Conservation (phyloP, 257 asterid genomes). For the Verbena officinalis region DNA sequence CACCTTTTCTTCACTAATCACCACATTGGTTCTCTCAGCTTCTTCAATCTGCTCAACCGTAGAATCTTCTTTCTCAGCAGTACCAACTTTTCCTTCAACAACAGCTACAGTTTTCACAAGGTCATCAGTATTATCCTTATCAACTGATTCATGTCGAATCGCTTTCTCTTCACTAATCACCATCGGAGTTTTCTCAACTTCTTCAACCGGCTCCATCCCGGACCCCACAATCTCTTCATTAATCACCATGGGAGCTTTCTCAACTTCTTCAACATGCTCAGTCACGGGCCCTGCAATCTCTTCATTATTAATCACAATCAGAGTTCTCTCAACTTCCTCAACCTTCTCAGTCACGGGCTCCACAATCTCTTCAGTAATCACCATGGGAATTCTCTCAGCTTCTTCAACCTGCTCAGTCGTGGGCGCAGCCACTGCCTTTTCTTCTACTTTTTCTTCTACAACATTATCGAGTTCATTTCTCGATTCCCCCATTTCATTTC, state of each 20-base stretch:
- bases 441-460: conserved; percentile 34
- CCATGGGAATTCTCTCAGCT: neutral
- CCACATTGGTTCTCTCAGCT: neutral
- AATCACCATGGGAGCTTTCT: too few species aligned
- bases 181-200: conserved; percentile 27
- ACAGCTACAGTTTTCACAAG: neutral
- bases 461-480: conserved; percentile 13
- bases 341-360: too few species aligned
- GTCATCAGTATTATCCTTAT: conserved; percentile 24
- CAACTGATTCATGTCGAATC: conserved; percentile 29
- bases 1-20: conserved; percentile 25
- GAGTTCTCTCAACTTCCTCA: conserved; percentile 32
- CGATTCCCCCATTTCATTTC: conserved; percentile 30
- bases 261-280: too few species aligned
- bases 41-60: conserved; percentile 16
- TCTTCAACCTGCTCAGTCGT: conserved; percentile 16
- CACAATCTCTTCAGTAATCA: conserved; percentile 25
- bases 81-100: conserved; percentile 29
- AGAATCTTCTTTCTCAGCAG: conserved; percentile 13
- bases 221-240: neutral
- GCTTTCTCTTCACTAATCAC: conserved; percentile 29
- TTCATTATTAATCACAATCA: too few species aligned
- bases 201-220: conserved; percentile 24
- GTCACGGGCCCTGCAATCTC: too few species aligned
- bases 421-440: too few species aligned